These are phyloP conservation scores for Dioscorea alata DNA, from an alignment of 106 monocot species.

Conservation along the genomic window DNA sequence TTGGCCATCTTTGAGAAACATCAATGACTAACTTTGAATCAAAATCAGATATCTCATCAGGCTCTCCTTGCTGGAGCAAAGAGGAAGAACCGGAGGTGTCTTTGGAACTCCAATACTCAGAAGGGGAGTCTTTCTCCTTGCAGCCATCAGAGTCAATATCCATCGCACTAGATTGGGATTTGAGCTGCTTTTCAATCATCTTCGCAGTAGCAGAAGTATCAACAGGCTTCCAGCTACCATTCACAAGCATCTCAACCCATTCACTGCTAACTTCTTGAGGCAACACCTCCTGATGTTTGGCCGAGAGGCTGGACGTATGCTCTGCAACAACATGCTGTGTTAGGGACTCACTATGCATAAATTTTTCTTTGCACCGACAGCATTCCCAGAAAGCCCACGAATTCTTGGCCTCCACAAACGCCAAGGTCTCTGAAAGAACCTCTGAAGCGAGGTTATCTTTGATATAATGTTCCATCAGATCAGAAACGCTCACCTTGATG, in stretches of 20 bases:
- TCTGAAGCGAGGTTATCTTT: constrained; percentile 49
- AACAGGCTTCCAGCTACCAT: constrained; percentile 69
- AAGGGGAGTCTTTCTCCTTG: constrained; percentile 33
- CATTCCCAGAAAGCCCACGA: constrained; percentile 80
- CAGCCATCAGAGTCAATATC: constrained; percentile 18
- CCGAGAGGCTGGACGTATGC: constrained; percentile 49
- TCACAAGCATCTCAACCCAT: constrained; percentile 55
- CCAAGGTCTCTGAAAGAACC: constrained; percentile 52
- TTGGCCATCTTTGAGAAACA: constrained; percentile 44
- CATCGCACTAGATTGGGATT: neutral
- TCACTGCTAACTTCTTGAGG: constrained; percentile 59
- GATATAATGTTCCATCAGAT: constrained; percentile 45
- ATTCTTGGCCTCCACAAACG: constrained; percentile 32
- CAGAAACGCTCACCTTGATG: constrained; percentile 35
- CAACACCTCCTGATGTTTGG: constrained; percentile 40
- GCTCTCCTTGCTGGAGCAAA: constrained; percentile 21
- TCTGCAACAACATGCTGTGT: constrained; percentile 50
- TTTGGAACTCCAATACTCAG: constrained; percentile 32
- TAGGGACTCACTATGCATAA: constrained; percentile 43
- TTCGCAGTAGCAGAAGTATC: constrained; percentile 37
- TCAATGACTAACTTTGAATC: neutral
- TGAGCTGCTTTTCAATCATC: constrained; percentile 34
- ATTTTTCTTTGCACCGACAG: constrained; percentile 58
- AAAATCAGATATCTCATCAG: constrained; percentile 7
- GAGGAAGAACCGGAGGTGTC: constrained; percentile 28